Conservation (phyloP, 2,329 filamentous ascomycete species). For the Aspergillus sclerotialis region DNA sequence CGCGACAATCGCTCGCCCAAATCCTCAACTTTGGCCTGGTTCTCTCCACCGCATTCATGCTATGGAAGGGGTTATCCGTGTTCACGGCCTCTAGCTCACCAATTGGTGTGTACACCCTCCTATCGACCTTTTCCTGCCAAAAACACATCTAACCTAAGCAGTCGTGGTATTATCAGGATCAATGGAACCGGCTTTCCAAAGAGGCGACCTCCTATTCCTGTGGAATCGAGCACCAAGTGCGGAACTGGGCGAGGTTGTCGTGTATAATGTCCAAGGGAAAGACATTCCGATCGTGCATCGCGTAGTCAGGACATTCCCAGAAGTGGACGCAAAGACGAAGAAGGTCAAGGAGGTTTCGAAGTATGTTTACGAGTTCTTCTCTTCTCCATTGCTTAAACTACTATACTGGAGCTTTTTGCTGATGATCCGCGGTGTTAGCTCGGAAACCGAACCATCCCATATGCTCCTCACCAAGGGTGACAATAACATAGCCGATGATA, state of each 20-base stretch:
- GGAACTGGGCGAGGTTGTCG: constrained; percentile 65
- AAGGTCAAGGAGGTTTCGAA: constrained; percentile 26
- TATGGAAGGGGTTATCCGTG: constrained; percentile 85
- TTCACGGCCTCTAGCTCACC: constrained; percentile 65
- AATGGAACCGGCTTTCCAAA: constrained; percentile 62
- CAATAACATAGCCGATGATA: constrained; percentile 92
- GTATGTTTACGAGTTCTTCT: constrained; percentile 12
- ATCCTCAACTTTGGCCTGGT: constrained; percentile 87
- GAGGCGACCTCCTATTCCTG: constrained; percentile 57
- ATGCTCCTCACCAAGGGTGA: constrained; percentile 92
- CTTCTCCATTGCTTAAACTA: too few relatives aligned
- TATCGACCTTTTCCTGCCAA: not conserved
- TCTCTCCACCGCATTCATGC: constrained; percentile 87
- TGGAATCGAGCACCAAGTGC: constrained; percentile 58
- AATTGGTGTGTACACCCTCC: constrained; percentile 34
- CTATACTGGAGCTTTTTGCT: not conserved
- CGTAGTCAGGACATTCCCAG: constrained; percentile 63
- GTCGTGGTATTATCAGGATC: constrained; percentile 61
- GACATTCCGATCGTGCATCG: constrained; percentile 97
- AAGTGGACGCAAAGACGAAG: constrained; percentile 32
- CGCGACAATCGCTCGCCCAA: constrained; percentile 74
- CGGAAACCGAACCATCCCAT: constrained; percentile 20
- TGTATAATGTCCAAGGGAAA: constrained; percentile 83
- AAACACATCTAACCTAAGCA: not conserved
- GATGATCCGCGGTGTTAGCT: constrained; percentile 5